Base-by-base conservation (phyloP, 495 filamentous ascomycete genomes). In the Schizothecium vesticola region DNA sequence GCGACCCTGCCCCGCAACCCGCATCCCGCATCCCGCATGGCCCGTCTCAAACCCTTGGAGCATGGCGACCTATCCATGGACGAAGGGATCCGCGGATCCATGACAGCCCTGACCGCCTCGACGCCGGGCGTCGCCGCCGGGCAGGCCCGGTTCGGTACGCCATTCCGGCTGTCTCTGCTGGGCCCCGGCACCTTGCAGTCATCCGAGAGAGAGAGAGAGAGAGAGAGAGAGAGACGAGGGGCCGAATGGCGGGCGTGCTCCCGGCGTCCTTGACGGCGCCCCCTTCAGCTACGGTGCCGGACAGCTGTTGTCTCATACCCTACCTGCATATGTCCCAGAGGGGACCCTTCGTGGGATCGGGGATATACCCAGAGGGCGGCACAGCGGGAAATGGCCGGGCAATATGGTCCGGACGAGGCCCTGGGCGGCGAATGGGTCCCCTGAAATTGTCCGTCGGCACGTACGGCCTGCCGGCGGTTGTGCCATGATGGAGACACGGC, bases 261-360 rank as follows among this genome's bases (percentile, higher is more conserved):
- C 29, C 61, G 36, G 28, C 22, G 31, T 26, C 33, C 61, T 63
- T 29, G 29, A 33, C 33, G 28, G 61, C 29, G 61, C 22, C n/a
- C 31, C 31, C 63, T 29, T 55, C 63, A 65, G 63, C 63, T 26
- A 65, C 63, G 22, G 16, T 65, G 25, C 25, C 57, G 28, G 65
- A 66, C 65, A 59, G 56, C 65, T 66, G 65, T 43, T n/a, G 65
- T 66, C 65, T 66, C 65, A 66, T 66, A 66, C 65, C 65, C 65
- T 66, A 36, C 65, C 65, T 66, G 65, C 65, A 66, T 26, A 61
- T 29, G 59, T 22, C 22, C 56, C 64, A 61, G 21, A 36, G 59
- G 58, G 22, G 58, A 28, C 22, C 58, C 23, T 6, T 28, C 23
- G 58, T 19, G 13, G 58, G 23, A 24, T n/a, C 65, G 56, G 57